Percentiles rank a stretch among this genome's conserved stretches.
Evolutionary conservation across 2,329 filamentous ascomycete species (phyloP).

Genomic region (Talaromyces rugulosus): DNA sequence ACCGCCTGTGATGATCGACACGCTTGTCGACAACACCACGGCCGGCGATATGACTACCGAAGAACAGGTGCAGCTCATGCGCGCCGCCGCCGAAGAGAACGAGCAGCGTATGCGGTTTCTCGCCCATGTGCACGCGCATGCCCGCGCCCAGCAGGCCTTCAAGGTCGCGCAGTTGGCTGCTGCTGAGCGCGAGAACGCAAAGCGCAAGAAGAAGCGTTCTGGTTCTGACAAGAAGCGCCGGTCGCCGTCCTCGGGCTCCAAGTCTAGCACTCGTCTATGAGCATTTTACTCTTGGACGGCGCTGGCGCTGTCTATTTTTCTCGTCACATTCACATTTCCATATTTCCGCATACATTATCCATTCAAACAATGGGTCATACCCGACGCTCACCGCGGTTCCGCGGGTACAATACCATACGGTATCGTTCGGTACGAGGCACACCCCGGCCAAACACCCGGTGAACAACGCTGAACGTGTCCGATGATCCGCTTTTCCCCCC

Average conservation of each 20-base stretch:
- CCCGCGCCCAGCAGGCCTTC: slow-evolving; percentile 36
- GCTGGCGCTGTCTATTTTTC: background rate
- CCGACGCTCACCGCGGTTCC: background rate
- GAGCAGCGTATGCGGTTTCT: slow-evolving; percentile 34
- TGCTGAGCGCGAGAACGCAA: slow-evolving; percentile 18
- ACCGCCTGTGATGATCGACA: slow-evolving; percentile 15
- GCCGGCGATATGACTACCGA: slow-evolving; percentile 32
- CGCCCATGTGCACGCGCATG: slow-evolving; percentile 38
- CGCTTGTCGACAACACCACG: slow-evolving; percentile 12
- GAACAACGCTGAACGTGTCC: background rate
- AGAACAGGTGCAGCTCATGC: slow-evolving; percentile 35
- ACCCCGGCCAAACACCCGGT: background rate
- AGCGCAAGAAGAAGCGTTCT: slow-evolving; percentile 19
- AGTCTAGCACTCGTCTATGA: background rate
- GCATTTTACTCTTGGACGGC: background rate
- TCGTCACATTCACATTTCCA: background rate
- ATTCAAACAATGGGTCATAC: background rate
- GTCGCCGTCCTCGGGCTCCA: slow-evolving; percentile 18
- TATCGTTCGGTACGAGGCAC: background rate
- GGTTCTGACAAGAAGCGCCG: slow-evolving; percentile 17
- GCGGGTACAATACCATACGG: background rate
- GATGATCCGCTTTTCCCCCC: background rate
- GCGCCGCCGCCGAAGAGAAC: slow-evolving; percentile 29
- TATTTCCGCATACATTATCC: background rate
- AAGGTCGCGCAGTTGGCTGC: slow-evolving; percentile 29